Evolutionary conservation across 495 filamentous ascomycete species (phyloP).

Genomic region (Terfezia boudieri): DNA sequence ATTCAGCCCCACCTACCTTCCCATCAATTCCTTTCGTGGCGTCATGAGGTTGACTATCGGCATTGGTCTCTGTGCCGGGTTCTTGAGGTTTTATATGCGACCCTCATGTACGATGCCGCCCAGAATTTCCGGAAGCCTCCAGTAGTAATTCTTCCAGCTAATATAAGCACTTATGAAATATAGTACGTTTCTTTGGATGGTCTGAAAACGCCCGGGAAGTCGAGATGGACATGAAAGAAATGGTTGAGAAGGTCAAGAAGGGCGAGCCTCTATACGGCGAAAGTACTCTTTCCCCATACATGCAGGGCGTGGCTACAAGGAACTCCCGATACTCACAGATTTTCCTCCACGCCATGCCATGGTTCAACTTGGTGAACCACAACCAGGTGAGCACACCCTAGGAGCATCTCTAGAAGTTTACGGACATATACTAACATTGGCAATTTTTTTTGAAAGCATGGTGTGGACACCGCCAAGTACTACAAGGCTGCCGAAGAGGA

Average conservation of each 20-base stretch:
- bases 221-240: slow-evolving; percentile 93
- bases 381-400: slow-evolving; percentile 31
- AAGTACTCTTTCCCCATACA: slow-evolving; percentile 51
- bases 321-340: slow-evolving; percentile 79
- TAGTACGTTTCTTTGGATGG: slow-evolving; percentile 84
- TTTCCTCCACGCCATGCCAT: slow-evolving; percentile 64
- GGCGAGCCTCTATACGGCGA: slow-evolving; percentile 80
- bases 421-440: no score
- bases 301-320: slow-evolving; percentile 80
- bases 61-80: slow-evolving; percentile 51
- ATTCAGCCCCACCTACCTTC: slow-evolving; percentile 57
- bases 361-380: slow-evolving; percentile 97
- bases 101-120: slow-evolving; percentile 34
- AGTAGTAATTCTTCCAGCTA: no score
- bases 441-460: slow-evolving; percentile 36
- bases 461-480: slow-evolving; percentile 95
- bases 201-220: slow-evolving; percentile 75
- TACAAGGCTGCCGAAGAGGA: slow-evolving; percentile 91
- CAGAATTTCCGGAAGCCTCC: neutral
- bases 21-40: slow-evolving; percentile 54
- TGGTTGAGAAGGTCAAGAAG: slow-evolving; percentile 82
- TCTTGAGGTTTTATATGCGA: slow-evolving; percentile 56
- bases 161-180: neutral
- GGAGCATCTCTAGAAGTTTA: no score
- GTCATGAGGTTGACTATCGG: slow-evolving; percentile 55